Evolutionary conservation across 1,284 basidiomycete species (phyloP), one percentile per base, ranked within the genome.

Genomic region (Earliella scabrosa): DNA sequence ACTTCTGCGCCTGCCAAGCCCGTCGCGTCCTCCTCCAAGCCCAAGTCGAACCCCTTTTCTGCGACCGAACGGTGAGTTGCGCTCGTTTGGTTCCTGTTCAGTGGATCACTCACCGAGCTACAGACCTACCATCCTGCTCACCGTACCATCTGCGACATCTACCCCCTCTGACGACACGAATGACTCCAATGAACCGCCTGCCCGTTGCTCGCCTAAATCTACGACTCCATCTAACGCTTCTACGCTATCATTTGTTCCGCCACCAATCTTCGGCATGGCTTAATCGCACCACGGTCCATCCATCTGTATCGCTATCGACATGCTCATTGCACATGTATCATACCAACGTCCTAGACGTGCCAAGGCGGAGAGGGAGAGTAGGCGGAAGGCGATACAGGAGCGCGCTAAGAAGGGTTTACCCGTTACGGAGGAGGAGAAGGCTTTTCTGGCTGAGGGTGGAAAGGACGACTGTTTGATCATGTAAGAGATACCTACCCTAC

Each of bases 51-150:
- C 27, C 80, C 78, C 8, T 89, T 92, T 66, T 86, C 82, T 32
- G 84, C 86, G 70, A 79, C 83, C 54, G 86, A 90, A 63, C 80
- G 89, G 89, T 92, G 77, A 74, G 88, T 80, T 41, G 18, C 41
- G 29, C 67, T 67, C 59, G 44, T 54, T 51, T 56, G 35, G 35
- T 61, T 64, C 58, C 52, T 60, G 59, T 66, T 74, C 72, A 79
- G 82, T 86, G 80, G 58, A 77, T 75, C 79, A 78, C 86, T 89
- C 77, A 88, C 85, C 77, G 83, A 85, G 75, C 76, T 71, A 59
- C 65, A 88, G 86, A 68, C 65, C 26, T 34, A 59, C 52, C 21
- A 55, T 59, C 18, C 35, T 54, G 26, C 24, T 54, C 34, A 54
- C 56, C 21, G 50, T 73, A 65, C 65, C 71, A 59, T 57, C 68